Conservation (phyloP, 1,284 basidiomycete genomes). For the Cutaneotrichosporon spelunceum region DNA sequence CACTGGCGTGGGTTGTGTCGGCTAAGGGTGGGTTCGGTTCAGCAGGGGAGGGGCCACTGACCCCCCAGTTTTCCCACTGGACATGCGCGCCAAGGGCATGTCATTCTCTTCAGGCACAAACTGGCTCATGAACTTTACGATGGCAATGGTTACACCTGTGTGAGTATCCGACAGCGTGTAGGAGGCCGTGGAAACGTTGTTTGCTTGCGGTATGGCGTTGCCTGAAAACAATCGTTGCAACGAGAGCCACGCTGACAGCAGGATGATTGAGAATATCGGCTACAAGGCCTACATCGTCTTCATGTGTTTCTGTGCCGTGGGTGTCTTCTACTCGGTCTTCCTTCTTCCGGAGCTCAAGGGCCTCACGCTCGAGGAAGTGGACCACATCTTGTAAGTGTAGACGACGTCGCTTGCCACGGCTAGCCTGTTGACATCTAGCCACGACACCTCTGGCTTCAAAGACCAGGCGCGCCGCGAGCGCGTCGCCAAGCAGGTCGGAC, state of each 20-base stretch:
- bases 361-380: slow-evolving; percentile 44
- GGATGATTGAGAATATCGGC: slow-evolving; percentile 44
- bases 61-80: slow-evolving; percentile 43
- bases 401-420: background rate
- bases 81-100: slow-evolving; percentile 51
- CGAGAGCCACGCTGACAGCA: slow-evolving; percentile 24
- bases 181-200: background rate
- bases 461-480: slow-evolving; percentile 44
- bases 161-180: background rate
- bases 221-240: no score
- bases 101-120: slow-evolving; percentile 42
- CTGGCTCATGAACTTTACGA: slow-evolving; percentile 45
- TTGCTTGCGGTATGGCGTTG: no score
- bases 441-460: slow-evolving; percentile 44
- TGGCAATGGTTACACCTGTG: slow-evolving; percentile 36
- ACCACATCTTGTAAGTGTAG: slow-evolving; percentile 33
- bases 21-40: slow-evolving; percentile 29
- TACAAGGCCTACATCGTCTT: slow-evolving; percentile 50
- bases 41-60: background rate
- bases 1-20: slow-evolving; percentile 48
- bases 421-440: background rate
- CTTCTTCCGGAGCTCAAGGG: slow-evolving; percentile 46
- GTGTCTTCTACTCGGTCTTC: slow-evolving; percentile 43
- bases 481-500: slow-evolving; percentile 48
- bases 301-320: slow-evolving; percentile 48